phyloP scores from a whole-genome alignment of 1,284 basidiomycete genomes.

The Puccinia triticina region DNA sequence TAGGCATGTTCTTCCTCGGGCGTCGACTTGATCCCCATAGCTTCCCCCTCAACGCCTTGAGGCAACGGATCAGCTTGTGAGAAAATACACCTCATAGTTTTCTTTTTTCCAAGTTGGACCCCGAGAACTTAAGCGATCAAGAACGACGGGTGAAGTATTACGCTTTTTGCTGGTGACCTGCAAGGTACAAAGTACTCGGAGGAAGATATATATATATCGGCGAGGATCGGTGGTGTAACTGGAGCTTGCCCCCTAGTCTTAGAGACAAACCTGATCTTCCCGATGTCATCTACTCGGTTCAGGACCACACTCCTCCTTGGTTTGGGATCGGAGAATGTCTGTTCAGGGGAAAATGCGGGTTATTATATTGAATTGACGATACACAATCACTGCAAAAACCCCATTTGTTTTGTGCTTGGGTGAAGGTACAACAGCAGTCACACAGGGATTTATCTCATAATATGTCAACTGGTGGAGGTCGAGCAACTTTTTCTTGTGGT shows the following conservation, averaged over 20 bases:
- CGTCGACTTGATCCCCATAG: neutral
- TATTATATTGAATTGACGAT: too few relatives aligned
- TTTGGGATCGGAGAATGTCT: neutral
- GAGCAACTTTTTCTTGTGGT: too few relatives aligned
- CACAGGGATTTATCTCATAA: too few relatives aligned
- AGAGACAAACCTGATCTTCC: neutral
- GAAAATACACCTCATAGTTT: neutral
- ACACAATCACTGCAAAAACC: too few relatives aligned
- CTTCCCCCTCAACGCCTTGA: neutral
- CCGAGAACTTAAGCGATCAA: slow-evolving; percentile 1
- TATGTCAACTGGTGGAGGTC: too few relatives aligned
- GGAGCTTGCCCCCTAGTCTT: neutral
- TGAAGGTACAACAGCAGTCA: too few relatives aligned
- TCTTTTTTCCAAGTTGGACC: neutral
- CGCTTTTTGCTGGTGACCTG: too few relatives aligned
- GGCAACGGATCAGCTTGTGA: slow-evolving; percentile 23
- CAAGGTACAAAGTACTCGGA: too few relatives aligned
- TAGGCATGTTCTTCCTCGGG: slow-evolving; percentile 33
- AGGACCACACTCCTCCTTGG: neutral
- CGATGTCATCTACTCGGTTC: slow-evolving; percentile 1
- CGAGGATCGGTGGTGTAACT: too few relatives aligned
- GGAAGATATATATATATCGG: neutral
- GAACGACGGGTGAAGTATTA: too few relatives aligned
- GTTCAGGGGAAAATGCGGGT: neutral
- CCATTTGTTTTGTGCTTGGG: too few relatives aligned